phyloP scores from a whole-genome alignment of 75 land plant genomes.

The Adiantum capillusveneris region DNA sequence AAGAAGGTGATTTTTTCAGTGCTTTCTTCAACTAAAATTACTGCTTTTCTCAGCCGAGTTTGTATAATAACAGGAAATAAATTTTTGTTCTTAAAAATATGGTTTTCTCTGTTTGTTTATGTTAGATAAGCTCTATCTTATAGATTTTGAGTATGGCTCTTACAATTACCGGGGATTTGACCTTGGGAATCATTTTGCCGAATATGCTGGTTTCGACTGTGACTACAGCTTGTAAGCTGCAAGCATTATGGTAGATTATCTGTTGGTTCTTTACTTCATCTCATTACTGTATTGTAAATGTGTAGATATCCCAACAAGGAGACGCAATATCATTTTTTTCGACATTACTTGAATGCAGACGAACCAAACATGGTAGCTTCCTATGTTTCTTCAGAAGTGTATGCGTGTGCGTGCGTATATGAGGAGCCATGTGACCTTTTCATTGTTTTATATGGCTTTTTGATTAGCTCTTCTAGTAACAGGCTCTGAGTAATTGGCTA shows the following conservation, averaged over 20 bases:
- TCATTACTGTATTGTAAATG: neutral
- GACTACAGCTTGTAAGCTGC: constrained; percentile 79
- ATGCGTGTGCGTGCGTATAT: too few relatives aligned
- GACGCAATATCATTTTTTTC: constrained; percentile 85
- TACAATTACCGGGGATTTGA: constrained; percentile 95
- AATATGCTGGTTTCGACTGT: constrained; percentile 96
- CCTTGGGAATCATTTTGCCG: constrained; percentile 96
- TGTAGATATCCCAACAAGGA: constrained; percentile 84
- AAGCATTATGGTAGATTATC: neutral
- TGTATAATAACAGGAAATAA: neutral
- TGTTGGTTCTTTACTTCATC: neutral
- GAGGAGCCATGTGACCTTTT: too few relatives aligned
- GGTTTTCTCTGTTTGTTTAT: constrained; percentile 1
- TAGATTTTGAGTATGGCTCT: constrained; percentile 98
- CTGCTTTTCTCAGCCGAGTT: neutral
- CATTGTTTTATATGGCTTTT: too few relatives aligned
- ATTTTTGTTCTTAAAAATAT: neutral
- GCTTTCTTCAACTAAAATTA: too few relatives aligned
- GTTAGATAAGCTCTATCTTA: constrained; percentile 73
- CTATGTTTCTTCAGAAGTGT: too few relatives aligned
- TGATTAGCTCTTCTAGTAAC: too few relatives aligned
- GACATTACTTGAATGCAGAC: constrained; percentile 72
- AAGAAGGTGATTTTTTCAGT: constrained; percentile 39
- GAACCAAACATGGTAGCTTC: too few relatives aligned
- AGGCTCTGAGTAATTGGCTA: too few relatives aligned